Percentiles rank a stretch among this genome's conserved stretches.
Evolutionary conservation across 352 stramenopile species (phyloP).

Genomic region (Phytophthora brassicae): DNA sequence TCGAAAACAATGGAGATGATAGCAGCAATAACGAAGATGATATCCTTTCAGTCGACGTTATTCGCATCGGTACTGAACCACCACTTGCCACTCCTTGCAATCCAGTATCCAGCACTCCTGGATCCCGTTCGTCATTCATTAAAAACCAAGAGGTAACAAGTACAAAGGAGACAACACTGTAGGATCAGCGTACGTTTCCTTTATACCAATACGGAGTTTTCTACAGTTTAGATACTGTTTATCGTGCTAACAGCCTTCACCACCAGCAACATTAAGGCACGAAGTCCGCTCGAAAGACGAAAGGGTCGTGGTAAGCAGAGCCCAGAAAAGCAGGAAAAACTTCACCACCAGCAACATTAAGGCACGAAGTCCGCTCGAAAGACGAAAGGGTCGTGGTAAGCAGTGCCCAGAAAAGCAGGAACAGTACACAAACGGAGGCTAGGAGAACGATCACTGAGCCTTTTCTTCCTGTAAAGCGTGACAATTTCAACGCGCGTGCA

Average conservation of each 20-base stretch:
- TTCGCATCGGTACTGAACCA: conserved; percentile 1
- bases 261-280: conserved; percentile 65
- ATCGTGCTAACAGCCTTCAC: conserved; percentile 53
- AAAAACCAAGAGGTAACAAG: neutral
- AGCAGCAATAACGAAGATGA: conserved; percentile 11
- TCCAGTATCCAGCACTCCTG: neutral
- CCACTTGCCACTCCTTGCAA: neutral
- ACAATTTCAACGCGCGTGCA: conserved; percentile 35
- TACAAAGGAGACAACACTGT: conserved; percentile 13
- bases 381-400: conserved; percentile 56
- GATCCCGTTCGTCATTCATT: conserved; percentile 6
- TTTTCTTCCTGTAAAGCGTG: conserved; percentile 20
- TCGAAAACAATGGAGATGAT: neutral
- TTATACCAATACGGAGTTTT: conserved; percentile 10
- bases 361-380: conserved; percentile 56
- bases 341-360: conserved; percentile 65
- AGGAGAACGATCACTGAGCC: conserved; percentile 28
- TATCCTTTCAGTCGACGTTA: conserved; percentile 7
- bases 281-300: conserved; percentile 54
- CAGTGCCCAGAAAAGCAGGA: conserved; percentile 57
- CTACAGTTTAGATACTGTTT: conserved; percentile 16
- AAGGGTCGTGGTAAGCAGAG: conserved; percentile 51
- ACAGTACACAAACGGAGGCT: conserved; percentile 25
- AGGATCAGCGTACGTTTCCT: conserved; percentile 2
- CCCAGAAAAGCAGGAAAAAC: conserved; percentile 64